These are phyloP conservation scores for Xylaria sp. DNA, from an alignment of 2,329 filamentous ascomycete species.

Conservation along the genomic window DNA sequence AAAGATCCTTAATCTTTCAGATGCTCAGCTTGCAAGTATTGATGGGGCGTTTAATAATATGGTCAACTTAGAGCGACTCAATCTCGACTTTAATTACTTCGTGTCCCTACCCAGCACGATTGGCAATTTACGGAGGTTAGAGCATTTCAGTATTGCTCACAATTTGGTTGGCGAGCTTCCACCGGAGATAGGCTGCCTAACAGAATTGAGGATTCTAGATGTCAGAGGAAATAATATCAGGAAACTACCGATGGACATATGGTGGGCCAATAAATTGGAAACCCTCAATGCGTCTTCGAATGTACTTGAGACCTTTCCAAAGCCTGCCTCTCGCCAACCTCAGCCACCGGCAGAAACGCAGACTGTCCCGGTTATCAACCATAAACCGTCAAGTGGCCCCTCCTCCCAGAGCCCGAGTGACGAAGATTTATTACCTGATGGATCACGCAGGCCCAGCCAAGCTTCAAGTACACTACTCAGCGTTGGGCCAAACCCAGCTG, in stretches of 20 bases:
- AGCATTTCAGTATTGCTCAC: constrained; percentile 93
- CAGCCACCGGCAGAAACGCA: constrained; percentile 67
- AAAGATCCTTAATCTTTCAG: constrained; percentile 88
- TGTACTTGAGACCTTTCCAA: constrained; percentile 89
- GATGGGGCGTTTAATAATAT: constrained; percentile 91
- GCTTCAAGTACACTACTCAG: constrained; percentile 80
- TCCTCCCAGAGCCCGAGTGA: constrained; percentile 74
- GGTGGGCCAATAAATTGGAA: constrained; percentile 91
- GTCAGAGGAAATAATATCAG: constrained; percentile 93
- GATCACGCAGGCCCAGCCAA: constrained; percentile 81
- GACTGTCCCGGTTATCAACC: constrained; percentile 49
- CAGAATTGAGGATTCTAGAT: constrained; percentile 86
- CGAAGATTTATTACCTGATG: constrained; percentile 75
- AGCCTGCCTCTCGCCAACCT: constrained; percentile 77
- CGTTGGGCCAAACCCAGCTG: constrained; percentile 77
- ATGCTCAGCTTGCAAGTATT: constrained; percentile 89
- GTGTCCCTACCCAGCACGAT: constrained; percentile 88
- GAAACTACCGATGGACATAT: constrained; percentile 90
- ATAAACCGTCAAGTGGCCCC: constrained; percentile 59
- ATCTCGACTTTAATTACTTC: constrained; percentile 95
- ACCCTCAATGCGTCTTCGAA: constrained; percentile 96
- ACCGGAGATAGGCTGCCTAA: constrained; percentile 86
- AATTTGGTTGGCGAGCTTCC: constrained; percentile 89
- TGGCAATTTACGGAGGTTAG: constrained; percentile 82
- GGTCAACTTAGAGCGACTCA: constrained; percentile 85